Base-by-base conservation (phyloP, 2,329 filamentous ascomycete species). In the Ceratocystis cacaofunesta region DNA sequence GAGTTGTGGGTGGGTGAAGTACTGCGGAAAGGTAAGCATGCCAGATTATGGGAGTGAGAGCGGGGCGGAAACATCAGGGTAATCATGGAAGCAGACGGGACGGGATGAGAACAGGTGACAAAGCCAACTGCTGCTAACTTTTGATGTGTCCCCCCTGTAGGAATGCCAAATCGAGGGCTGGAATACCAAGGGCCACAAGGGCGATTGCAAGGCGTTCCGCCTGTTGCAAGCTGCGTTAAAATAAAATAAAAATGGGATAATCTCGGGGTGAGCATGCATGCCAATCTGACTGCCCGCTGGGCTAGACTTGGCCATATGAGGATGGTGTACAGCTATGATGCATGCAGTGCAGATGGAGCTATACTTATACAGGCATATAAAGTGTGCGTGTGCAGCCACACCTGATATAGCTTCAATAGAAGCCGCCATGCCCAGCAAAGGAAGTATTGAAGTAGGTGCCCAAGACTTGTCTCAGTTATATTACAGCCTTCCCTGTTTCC, bases 1-100 rank as follows among this genome's bases (percentile, higher is more conserved):
- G 10, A 77, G 76, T 7, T 80, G 78, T 68, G 73, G 73, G 28
- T 73, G 73, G 68, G 75, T 73, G n/a, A 72, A 71, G 67, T 80
- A 80, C 70, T 80, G 78, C 66, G 72, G 74, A 30, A 78, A 78
- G 75, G 78, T 79, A 65, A 72, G 63, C 2, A 10, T 32, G 19
- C n/a, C 6, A 15, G 28, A 22, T 5, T 25, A 17, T 8, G 28
- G 17, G 28, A 30, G 30, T 30, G 52, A 15, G 12, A n/a, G 28
- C 52, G 12, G 52, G 52, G 10, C 4, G 52, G 12, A 12, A 28
- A 7, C 52, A 30, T 17, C 25, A 17, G 28, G 48, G 48, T 25
- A 52, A 52, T 19, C 19, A 17, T 25, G 46, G n/a, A 19, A 3
- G 52, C 52, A 57, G 52, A 32, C 15, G 52, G 22, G 25, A 55